A percentile compares a stretch with the other conserved stretches of the same genome.
phyloP scores from a whole-genome alignment of 2,329 filamentous ascomycete genomes.

The Talaromyces verruculosus region DNA sequence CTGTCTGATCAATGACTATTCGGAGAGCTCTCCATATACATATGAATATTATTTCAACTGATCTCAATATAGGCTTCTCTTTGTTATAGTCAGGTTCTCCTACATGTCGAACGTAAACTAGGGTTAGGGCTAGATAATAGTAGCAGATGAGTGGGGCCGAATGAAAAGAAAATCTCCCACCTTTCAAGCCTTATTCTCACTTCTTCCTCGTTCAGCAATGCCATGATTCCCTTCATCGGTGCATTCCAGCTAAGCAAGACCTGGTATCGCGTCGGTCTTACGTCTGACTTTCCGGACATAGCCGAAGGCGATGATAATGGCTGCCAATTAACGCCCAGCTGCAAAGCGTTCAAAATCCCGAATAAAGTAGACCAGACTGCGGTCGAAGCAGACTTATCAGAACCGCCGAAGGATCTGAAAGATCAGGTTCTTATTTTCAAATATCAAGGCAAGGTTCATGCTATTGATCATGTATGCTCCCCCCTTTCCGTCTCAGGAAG shows the following conservation, averaged over 20 bases:
- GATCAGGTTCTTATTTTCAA: slow-evolving; percentile 67
- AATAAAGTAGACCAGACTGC: slow-evolving; percentile 36
- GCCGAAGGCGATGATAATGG: slow-evolving; percentile 36
- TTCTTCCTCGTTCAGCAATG: background rate
- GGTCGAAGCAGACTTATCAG: slow-evolving; percentile 25
- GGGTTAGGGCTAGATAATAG: background rate
- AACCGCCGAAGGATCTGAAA: slow-evolving; percentile 46
- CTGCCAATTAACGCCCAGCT: slow-evolving; percentile 51
- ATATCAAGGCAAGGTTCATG: slow-evolving; percentile 64
- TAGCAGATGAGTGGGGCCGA: background rate
- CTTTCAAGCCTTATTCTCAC: background rate
- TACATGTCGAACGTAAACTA: background rate
- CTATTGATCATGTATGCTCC: slow-evolving; percentile 61
- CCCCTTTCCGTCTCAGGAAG: background rate
- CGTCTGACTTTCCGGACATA: slow-evolving; percentile 58
- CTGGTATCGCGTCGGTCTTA: slow-evolving; percentile 59
- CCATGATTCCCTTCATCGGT: slow-evolving; percentile 16
- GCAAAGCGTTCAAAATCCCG: slow-evolving; percentile 59
- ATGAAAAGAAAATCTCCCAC: background rate
- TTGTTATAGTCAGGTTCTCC: background rate
- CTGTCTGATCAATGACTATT: background rate
- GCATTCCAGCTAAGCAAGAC: slow-evolving; percentile 29
- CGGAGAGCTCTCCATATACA: background rate
- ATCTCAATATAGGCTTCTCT: background rate
- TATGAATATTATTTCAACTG: background rate